A percentile compares a stretch with the other conserved stretches of the same genome.
Conservation (phyloP, 129 eudicot species). For the Gnaphalium uliginosum region DNA sequence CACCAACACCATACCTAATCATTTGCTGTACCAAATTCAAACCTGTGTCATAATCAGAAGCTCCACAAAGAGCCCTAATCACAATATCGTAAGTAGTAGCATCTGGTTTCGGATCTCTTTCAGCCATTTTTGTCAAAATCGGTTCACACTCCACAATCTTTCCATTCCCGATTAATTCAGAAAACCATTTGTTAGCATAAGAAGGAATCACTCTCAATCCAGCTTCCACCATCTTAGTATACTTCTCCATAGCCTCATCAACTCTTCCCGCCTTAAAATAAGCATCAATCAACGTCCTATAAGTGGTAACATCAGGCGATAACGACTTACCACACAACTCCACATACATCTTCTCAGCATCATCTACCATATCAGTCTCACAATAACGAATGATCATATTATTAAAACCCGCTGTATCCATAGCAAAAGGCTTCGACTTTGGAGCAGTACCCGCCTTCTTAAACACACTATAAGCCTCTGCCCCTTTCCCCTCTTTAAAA, state of each 20-base stretch:
- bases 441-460: constrained; percentile 69
- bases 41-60: constrained; percentile 45
- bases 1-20: constrained; percentile 64
- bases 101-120: constrained; percentile 84
- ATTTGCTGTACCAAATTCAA: constrained; percentile 49
- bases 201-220: constrained; percentile 81
- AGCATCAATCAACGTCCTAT: constrained; percentile 67
- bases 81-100: constrained; percentile 67
- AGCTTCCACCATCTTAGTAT: constrained; percentile 66
- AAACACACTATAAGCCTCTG: constrained; percentile 63
- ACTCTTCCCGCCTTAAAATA: constrained; percentile 64
- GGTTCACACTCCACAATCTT: constrained; percentile 61
- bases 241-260: constrained; percentile 70
- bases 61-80: constrained; percentile 64
- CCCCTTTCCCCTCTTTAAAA: constrained; percentile 58
- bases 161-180: constrained; percentile 66
- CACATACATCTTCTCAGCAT: constrained; percentile 69
- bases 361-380: constrained; percentile 74
- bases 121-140: constrained; percentile 71
- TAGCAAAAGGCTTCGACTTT: constrained; percentile 84
- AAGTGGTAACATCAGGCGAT: constrained; percentile 73
- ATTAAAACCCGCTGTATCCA: constrained; percentile 79
- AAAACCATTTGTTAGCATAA: constrained; percentile 83
- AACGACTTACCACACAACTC: constrained; percentile 72
- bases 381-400: constrained; percentile 60